phyloP scores from a whole-genome alignment of 2,329 filamentous ascomycete species.

The Verticillium zaregamsianum region DNA sequence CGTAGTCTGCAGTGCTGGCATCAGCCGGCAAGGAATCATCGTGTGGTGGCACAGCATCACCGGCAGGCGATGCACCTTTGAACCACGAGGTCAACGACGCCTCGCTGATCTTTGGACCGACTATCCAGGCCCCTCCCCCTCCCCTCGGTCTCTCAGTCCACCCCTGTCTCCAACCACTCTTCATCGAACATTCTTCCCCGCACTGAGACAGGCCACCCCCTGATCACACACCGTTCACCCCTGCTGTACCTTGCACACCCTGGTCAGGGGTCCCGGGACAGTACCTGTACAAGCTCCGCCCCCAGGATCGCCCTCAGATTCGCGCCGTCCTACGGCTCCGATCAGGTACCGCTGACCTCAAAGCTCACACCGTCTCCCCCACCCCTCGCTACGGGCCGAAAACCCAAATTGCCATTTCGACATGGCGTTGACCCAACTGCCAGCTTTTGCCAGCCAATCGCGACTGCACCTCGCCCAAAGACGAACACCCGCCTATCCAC shows the following conservation, averaged over 20 bases:
- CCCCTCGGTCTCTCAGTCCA: neutral
- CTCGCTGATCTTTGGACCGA: neutral
- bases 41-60: neutral
- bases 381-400: slow-evolving; percentile 25
- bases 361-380: neutral
- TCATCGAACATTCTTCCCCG: neutral
- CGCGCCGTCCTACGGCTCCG: neutral
- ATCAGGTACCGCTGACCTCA: slow-evolving; percentile 1
- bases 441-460: slow-evolving; percentile 19
- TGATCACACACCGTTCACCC: neutral
- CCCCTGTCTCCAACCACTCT: neutral
- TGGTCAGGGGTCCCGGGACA: neutral
- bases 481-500: slow-evolving; percentile 1
- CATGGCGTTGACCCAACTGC: slow-evolving; percentile 1
- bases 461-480: slow-evolving; percentile 2
- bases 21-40: neutral
- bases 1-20: neutral
- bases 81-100: neutral
- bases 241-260: neutral
- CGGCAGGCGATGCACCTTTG: neutral
- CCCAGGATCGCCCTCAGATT: neutral
- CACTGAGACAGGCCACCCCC: neutral
- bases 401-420: slow-evolving; percentile 24
- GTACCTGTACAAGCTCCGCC: neutral
- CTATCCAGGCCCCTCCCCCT: neutral